Evolutionary conservation across 495 filamentous ascomycete genomes (phyloP), one percentile per base, ranked within the genome.

Genomic region (Coniosporium apollinis): DNA sequence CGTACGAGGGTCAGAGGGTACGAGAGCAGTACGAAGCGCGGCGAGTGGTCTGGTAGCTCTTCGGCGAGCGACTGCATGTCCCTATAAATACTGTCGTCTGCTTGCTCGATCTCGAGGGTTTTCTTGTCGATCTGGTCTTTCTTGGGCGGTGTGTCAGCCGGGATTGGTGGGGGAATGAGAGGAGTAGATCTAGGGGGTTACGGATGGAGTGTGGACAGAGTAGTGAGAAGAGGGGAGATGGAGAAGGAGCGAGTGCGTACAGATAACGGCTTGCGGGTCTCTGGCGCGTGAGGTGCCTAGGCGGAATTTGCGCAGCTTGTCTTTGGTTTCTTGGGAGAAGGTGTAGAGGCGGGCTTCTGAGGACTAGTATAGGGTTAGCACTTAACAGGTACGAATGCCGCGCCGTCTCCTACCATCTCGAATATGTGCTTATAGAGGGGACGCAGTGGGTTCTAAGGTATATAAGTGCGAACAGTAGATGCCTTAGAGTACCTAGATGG

Each of bases 321-420:
- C 75, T 57, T 73, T 82, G 18, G 82, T 94, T 57, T 85, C 81
- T 29, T 74, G 66, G 21, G 82, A 86, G 70, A 96, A 92, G 18
- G 86, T 77, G 60, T 96, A 97, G 45, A 97, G 68, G 38, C 89
- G 69, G 34, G 82, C 69, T 63, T 94, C 87, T 46, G 84, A 89
- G 47, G 80, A 61, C 72, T 71, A 61, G 55, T n/a, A n/a, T n/a
- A n/a, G n/a, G n/a, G n/a, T n/a, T n/a, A n/a, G n/a, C n/a, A n/a
- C n/a, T n/a, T n/a, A n/a, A n/a, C n/a, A n/a, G n/a, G n/a, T n/a
- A n/a, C n/a, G n/a, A n/a, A n/a, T n/a, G n/a, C n/a, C n/a, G n/a
- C n/a, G n/a, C n/a, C n/a, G n/a, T n/a, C n/a, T n/a, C n/a, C n/a
- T n/a, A n/a, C n/a, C n/a, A n/a, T n/a, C n/a, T n/a, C n/a, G n/a